Evolutionary conservation across 768 basidiomycete genomes (phyloP).

Genomic region (Tricholoma furcatifolium): DNA sequence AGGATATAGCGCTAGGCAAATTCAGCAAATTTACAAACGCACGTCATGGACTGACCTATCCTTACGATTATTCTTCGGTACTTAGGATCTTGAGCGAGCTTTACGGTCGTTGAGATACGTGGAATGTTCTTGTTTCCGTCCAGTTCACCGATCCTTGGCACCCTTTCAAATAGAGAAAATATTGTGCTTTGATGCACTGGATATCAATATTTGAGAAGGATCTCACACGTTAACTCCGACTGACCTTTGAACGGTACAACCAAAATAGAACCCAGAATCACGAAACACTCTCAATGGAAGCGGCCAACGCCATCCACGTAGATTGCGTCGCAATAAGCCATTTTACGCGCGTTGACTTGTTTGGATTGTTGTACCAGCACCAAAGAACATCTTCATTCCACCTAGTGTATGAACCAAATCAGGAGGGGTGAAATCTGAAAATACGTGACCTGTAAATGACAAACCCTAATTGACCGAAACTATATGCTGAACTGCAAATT

Average conservation of each 20-base stretch:
- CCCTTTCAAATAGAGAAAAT: neutral
- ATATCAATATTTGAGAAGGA: neutral
- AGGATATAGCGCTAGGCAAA: neutral
- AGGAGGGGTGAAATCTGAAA: neutral
- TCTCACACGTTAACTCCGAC: neutral
- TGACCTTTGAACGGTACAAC: constrained; percentile 8
- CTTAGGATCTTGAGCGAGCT: neutral
- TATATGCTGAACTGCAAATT: neutral
- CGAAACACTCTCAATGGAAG: constrained; percentile 10
- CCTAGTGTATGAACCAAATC: neutral
- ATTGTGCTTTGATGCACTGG: neutral
- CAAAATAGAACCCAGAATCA: constrained; percentile 8
- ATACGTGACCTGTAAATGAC: neutral
- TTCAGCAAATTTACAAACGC: neutral
- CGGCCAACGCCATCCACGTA: constrained; percentile 10
- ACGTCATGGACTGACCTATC: neutral
- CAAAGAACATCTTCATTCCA: constrained; percentile 6
- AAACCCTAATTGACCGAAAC: constrained; percentile 7
- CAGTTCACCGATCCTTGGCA: neutral
- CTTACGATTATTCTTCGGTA: neutral
- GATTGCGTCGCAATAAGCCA: constrained; percentile 14
- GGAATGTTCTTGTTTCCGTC: neutral
- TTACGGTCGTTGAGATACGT: neutral
- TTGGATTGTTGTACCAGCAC: constrained; percentile 13
- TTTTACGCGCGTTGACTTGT: neutral